A percentile compares a stretch with the other conserved stretches of the same genome.
These are phyloP conservation scores for Didymellaceae sp. DNA, from an alignment of 2,329 filamentous ascomycete species.

Conservation along the genomic window DNA sequence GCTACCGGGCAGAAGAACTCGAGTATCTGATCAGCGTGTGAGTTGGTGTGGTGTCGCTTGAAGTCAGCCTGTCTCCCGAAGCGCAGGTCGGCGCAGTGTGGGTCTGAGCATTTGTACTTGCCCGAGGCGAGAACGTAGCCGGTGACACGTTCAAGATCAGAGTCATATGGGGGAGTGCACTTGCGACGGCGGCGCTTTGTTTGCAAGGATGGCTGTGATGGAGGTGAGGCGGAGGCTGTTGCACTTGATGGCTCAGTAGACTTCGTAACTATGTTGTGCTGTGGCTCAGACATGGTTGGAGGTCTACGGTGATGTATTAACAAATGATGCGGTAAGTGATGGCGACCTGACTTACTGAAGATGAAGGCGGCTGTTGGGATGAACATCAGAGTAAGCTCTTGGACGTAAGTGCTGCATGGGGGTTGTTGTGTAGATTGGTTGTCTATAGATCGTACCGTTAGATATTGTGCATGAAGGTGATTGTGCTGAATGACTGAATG, in stretches of 20 bases:
- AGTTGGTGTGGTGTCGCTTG: constrained; percentile 34
- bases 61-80: constrained; percentile 44
- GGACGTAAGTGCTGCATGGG: not conserved
- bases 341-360: not conserved
- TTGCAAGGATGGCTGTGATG: not conserved
- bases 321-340: not conserved
- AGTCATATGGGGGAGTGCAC: not conserved
- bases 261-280: not conserved
- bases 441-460: not conserved
- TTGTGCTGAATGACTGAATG: not conserved
- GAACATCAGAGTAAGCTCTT: not conserved
- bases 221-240: not conserved
- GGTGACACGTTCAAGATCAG: constrained; percentile 17
- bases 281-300: not conserved
- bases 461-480: not conserved
- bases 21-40: constrained; percentile 19
- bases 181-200: not conserved
- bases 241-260: no score
- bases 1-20: constrained; percentile 33
- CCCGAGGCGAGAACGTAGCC: constrained; percentile 35
- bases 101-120: constrained; percentile 33
- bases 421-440: not conserved
- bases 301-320: not conserved
- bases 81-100: constrained; percentile 22
- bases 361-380: not conserved